Percentiles rank a stretch among this genome's conserved stretches.
Evolutionary conservation across 805 yeast genomes (phyloP).

Genomic region (Hanseniaspora thailandica): DNA sequence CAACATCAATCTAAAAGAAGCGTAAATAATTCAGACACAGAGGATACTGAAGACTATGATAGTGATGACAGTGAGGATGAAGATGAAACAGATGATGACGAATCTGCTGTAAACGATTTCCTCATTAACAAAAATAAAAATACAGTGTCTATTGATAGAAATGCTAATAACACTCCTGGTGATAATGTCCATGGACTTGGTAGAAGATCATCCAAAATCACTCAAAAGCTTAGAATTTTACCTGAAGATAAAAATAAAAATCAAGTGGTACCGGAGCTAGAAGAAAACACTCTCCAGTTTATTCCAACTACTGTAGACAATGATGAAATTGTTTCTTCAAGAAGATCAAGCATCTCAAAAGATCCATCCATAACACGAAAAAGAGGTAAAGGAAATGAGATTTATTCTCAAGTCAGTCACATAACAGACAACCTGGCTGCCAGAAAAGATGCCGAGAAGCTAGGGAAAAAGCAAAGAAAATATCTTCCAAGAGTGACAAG

Average conservation of each 20-base stretch:
- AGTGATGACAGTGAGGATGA: slow-evolving; percentile 11
- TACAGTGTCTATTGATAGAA: slow-evolving; percentile 18
- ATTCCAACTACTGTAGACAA: slow-evolving; percentile 12
- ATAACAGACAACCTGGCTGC: slow-evolving; percentile 74
- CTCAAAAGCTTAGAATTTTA: slow-evolving; percentile 58
- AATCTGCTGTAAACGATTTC: neutral
- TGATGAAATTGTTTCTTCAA: slow-evolving; percentile 12
- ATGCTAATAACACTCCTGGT: slow-evolving; percentile 17
- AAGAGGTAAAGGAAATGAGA: slow-evolving; percentile 33
- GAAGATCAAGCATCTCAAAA: neutral
- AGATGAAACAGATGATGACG: slow-evolving; percentile 5
- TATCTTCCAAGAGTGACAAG: slow-evolving; percentile 89
- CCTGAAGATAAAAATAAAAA: slow-evolving; percentile 29
- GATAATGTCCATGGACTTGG: slow-evolving; percentile 37
- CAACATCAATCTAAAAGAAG: neutral
- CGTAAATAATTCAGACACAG: slow-evolving; percentile 1
- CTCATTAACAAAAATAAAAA: neutral
- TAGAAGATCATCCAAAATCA: slow-evolving; percentile 62
- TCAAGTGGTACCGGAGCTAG: neutral
- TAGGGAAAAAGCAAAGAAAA: slow-evolving; percentile 66
- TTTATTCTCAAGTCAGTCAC: slow-evolving; percentile 71
- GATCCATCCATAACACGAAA: slow-evolving; percentile 22
- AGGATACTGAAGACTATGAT: slow-evolving; percentile 13
- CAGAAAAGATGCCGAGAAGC: slow-evolving; percentile 81
- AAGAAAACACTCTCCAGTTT: slow-evolving; percentile 18